Conservation (phyloP, 805 yeast species). For the Sungouiozyma intestinalis region DNA sequence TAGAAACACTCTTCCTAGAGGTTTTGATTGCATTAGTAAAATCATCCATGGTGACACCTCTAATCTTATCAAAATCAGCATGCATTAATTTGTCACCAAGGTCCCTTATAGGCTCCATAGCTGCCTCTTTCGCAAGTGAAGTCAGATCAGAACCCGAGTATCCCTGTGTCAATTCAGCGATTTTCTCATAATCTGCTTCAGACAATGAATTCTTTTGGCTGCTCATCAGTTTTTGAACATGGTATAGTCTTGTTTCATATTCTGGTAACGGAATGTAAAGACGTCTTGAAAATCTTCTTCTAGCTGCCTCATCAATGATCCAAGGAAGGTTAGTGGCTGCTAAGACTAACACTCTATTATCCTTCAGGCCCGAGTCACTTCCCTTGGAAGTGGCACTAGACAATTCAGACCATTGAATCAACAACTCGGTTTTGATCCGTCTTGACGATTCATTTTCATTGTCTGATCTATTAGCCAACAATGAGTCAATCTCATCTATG, state of each 20-base stretch:
- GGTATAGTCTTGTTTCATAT: slow-evolving; percentile 65
- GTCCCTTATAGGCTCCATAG: slow-evolving; percentile 92
- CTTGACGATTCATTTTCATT: slow-evolving; percentile 83
- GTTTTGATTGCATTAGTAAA: slow-evolving; percentile 65
- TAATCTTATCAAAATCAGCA: slow-evolving; percentile 62
- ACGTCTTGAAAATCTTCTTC: slow-evolving; percentile 85
- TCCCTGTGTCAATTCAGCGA: slow-evolving; percentile 65
- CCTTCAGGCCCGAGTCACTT: slow-evolving; percentile 26
- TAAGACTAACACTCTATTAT: slow-evolving; percentile 68
- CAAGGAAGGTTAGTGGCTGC: slow-evolving; percentile 97
- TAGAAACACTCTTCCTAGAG: slow-evolving; percentile 81
- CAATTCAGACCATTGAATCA: slow-evolving; percentile 91
- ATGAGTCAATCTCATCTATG: slow-evolving; percentile 92
- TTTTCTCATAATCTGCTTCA: slow-evolving; percentile 48
- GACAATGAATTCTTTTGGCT: slow-evolving; percentile 59
- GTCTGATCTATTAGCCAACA: slow-evolving; percentile 67
- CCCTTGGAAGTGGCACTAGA: slow-evolving; percentile 68
- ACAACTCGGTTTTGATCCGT: slow-evolving; percentile 84
- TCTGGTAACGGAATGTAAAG: slow-evolving; percentile 95
- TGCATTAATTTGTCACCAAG: slow-evolving; percentile 74
- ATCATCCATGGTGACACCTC: slow-evolving; percentile 69
- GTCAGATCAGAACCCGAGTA: slow-evolving; percentile 93
- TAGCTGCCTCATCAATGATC: slow-evolving; percentile 96
- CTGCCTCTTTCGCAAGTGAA: slow-evolving; percentile 93
- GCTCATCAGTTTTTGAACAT: slow-evolving; percentile 55